These are phyloP conservation scores for Rubia tinctorum DNA, from an alignment of 305 asterid species.

Conservation along the genomic window DNA sequence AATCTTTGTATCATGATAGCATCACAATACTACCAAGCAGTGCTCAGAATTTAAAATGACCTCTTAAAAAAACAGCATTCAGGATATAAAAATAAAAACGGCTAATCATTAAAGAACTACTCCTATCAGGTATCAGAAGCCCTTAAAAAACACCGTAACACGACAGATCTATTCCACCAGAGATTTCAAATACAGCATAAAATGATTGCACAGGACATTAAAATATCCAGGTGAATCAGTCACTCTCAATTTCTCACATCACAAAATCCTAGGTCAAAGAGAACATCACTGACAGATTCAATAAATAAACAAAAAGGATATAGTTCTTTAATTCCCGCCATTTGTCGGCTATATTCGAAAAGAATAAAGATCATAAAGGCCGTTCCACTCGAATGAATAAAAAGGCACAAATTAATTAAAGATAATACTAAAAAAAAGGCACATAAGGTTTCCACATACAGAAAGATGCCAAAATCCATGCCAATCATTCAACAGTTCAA, in stretches of 20 bases:
- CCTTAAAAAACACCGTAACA: neutral
- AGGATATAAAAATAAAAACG: neutral
- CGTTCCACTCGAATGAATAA: constrained; percentile 8
- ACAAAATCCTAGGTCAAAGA: constrained; percentile 32
- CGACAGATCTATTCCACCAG: constrained; percentile 10
- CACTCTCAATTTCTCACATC: constrained; percentile 25
- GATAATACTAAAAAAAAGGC: constrained; percentile 19
- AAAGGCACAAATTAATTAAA: constrained; percentile 5
- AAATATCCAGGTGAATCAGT: neutral
- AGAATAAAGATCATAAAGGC: neutral
- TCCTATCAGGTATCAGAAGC: constrained; percentile 10
- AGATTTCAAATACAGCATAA: neutral
- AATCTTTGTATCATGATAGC: constrained; percentile 1
- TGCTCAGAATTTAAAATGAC: constrained; percentile 3
- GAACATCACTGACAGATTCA: constrained; percentile 5
- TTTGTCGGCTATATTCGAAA: constrained; percentile 11
- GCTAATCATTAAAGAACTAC: neutral
- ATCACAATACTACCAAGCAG: constrained; percentile 3
- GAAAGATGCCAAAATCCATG: constrained; percentile 6
- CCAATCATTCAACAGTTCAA: constrained; percentile 20
- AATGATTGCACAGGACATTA: neutral
- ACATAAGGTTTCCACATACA: constrained; percentile 28
- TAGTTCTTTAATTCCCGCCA: constrained; percentile 9
- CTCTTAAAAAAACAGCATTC: neutral
- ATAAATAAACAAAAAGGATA: neutral